Base-by-base conservation (phyloP, 306 rosid genomes). In the Macrotyloma uniflorum region DNA sequence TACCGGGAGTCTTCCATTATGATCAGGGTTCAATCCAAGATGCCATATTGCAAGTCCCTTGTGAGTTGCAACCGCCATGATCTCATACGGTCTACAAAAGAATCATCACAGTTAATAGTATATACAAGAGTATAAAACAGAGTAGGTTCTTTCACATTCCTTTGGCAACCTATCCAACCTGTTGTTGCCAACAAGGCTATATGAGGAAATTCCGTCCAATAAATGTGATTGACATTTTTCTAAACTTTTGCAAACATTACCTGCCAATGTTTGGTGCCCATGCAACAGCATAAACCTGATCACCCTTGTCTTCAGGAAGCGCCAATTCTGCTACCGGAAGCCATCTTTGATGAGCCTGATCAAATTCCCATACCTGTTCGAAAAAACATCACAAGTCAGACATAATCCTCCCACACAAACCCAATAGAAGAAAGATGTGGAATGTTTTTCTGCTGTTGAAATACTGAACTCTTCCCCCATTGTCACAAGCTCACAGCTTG, bases 181-280 rank as follows among this genome's bases (percentile, higher is more conserved):
- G 7, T 79, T 75, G 35, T 67, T 49, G 64, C 38, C 61, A 49
- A 71, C 19, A 18, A 75, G 8, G 18, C 23, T 22, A 35, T 43
- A 28, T 19, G 32, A 33, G 55, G 59, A 81, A 64, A 16, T 35
- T 74, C 24, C 36, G 53, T 15, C 28, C 59, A 40, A 38, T 20
- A 77, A 5, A 74, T 40, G 38, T 65, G 47, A 35, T 64, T n/a
- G 28, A 13, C 24, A 78, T 19, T 61, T 57, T 24, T 54, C 79
- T 64, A 35, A 65, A 40, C 40, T 33, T 65, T 79, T 68, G 78
- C 63, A 70, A 40, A 66, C 18, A 82, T 32, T 36, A 95, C 98
- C 99, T 88, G 84, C 99, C 99, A 88, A 90, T 88, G 76, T 95
- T 93, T 72, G 97, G 94, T 35, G 98, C 98, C 99, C 99, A 95